Evolutionary conservation across 2,329 filamentous ascomycete species (phyloP).

Genomic region (Paecilomyces niveus): DNA sequence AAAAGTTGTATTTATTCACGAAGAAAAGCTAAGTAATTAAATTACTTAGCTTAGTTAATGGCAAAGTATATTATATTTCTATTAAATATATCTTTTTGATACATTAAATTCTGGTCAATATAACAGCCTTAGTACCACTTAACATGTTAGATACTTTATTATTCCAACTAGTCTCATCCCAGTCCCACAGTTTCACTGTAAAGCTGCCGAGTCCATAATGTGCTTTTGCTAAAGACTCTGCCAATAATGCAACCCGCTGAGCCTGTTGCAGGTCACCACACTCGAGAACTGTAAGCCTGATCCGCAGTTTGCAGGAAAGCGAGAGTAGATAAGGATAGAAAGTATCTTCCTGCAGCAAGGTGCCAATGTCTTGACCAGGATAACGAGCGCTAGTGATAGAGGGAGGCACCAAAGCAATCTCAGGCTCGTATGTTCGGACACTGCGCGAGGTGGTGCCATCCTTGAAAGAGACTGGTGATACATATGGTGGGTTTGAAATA

Average conservation of each 20-base stretch:
- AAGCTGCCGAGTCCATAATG: neutral
- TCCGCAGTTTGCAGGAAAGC: conserved; percentile 14
- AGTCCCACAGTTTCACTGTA: conserved; percentile 11
- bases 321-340: conserved; percentile 30
- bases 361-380: neutral
- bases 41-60: too few relatives aligned
- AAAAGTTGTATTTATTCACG: too few relatives aligned
- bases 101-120: conserved; percentile 2
- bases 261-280: conserved; percentile 30
- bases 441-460: conserved; percentile 58
- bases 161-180: conserved; percentile 4
- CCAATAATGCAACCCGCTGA: conserved; percentile 16
- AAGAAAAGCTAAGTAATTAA: too few relatives aligned
- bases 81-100: neutral
- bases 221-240: neutral
- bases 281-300: conserved; percentile 27
- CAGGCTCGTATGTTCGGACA: conserved; percentile 76
- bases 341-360: conserved; percentile 19
- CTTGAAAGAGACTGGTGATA: conserved; percentile 59
- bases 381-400: neutral
- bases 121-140: conserved; percentile 7
- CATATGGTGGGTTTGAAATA: conserved; percentile 86
- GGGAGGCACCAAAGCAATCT: conserved; percentile 65
- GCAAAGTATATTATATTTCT: too few relatives aligned
- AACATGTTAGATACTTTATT: neutral